phyloP scores from a whole-genome alignment of 345 rosid species.

The Leavenworthia alabamica region DNA sequence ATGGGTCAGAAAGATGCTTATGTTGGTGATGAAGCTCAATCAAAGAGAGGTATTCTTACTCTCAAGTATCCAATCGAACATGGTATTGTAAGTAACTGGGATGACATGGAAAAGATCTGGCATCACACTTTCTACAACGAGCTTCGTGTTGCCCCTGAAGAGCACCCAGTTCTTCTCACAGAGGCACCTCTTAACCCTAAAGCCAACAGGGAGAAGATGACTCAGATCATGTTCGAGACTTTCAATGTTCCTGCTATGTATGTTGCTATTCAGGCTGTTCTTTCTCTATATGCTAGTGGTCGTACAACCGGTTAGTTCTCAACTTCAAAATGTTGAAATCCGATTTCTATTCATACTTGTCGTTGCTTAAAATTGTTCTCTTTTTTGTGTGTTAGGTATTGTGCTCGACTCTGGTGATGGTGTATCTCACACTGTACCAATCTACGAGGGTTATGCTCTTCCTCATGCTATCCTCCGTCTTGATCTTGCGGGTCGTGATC shows the following conservation, averaged over 20 bases:
- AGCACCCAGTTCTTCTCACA: slow-evolving; percentile 56
- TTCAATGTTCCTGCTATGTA: slow-evolving; percentile 58
- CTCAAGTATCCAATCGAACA: slow-evolving; percentile 58
- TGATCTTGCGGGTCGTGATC: slow-evolving; percentile 57
- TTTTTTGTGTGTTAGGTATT: slow-evolving; percentile 36
- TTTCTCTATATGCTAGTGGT: slow-evolving; percentile 61
- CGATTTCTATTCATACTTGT: neutral
- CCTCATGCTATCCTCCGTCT: slow-evolving; percentile 64
- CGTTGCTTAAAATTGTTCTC: neutral
- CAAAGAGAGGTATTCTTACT: slow-evolving; percentile 61
- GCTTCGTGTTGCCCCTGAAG: slow-evolving; percentile 56
- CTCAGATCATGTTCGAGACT: slow-evolving; percentile 56
- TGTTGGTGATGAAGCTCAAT: slow-evolving; percentile 62
- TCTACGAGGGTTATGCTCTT: slow-evolving; percentile 61
- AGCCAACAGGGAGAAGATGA: slow-evolving; percentile 60
- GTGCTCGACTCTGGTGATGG: slow-evolving; percentile 61
- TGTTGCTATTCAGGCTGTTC: slow-evolving; percentile 56
- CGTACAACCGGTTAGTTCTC: slow-evolving; percentile 49
- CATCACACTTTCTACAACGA: slow-evolving; percentile 64
- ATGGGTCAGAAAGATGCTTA: slow-evolving; percentile 69
- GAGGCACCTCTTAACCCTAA: slow-evolving; percentile 61
- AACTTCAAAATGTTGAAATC: neutral
- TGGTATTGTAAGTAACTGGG: slow-evolving; percentile 68
- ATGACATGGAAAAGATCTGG: slow-evolving; percentile 67
- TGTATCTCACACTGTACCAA: slow-evolving; percentile 59